These are phyloP conservation scores for Paracoccidioides brasiliensis DNA, from an alignment of 2,329 filamentous ascomycete species.

Conservation along the genomic window DNA sequence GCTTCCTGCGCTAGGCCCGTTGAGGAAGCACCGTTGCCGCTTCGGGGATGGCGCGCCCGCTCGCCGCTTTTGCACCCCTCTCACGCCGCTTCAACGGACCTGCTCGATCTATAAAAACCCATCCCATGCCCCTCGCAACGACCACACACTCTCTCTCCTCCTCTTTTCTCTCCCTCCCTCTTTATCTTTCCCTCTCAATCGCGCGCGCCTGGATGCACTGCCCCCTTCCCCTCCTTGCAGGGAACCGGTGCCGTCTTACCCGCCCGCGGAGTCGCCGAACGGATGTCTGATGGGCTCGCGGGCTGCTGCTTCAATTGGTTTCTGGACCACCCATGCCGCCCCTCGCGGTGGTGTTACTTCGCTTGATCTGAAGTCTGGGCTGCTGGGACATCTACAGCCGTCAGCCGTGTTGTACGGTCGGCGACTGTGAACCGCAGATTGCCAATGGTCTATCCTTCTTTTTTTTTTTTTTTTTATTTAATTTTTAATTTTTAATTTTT, in stretches of 20 bases:
- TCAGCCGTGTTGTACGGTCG: neutral
- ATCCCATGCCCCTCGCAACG: neutral
- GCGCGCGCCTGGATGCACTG: neutral
- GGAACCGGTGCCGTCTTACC: neutral
- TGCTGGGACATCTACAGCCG: neutral
- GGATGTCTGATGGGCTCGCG: neutral
- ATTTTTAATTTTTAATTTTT: neutral
- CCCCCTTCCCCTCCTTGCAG: neutral
- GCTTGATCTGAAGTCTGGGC: neutral
- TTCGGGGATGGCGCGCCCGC: too few relatives aligned
- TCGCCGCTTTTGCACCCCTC: too few relatives aligned
- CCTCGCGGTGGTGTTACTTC: neutral
- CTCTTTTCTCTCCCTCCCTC: neutral
- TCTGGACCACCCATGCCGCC: neutral
- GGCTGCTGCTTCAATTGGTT: neutral
- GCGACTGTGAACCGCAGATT: neutral
- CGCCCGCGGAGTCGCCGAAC: too few relatives aligned
- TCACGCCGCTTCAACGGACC: too few relatives aligned
- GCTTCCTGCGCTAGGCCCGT: constrained; percentile 7
- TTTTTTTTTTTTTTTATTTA: neutral
- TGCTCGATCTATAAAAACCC: neutral
- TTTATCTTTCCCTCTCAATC: neutral
- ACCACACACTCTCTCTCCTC: neutral
- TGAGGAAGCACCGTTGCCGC: constrained; percentile 7
- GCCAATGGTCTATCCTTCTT: neutral